A percentile compares a stretch with the other conserved stretches of the same genome.
Evolutionary conservation across 2,329 filamentous ascomycete species (phyloP).

Genomic region (Cladobotryum protrusum): DNA sequence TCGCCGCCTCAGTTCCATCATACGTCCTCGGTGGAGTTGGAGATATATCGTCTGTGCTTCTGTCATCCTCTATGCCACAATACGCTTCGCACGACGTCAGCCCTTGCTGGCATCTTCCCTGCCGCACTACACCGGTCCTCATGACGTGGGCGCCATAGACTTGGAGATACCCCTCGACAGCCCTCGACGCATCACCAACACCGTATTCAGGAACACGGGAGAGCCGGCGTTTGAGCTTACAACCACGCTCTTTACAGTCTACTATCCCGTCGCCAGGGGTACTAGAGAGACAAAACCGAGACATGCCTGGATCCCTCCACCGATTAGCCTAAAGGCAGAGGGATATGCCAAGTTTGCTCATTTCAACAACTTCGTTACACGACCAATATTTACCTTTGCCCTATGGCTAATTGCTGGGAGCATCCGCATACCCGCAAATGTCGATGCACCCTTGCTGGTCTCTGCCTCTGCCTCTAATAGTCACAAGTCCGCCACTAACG

Average conservation of each 20-base stretch:
- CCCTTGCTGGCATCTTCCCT: conserved; percentile 40
- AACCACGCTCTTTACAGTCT: conserved; percentile 44
- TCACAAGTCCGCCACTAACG: background rate
- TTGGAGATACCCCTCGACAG: conserved; percentile 37
- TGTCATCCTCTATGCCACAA: conserved; percentile 29
- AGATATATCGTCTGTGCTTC: conserved; percentile 27
- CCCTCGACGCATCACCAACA: conserved; percentile 25
- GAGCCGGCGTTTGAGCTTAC: conserved; percentile 39
- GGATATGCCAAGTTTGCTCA: conserved; percentile 42
- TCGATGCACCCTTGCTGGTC: conserved; percentile 37
- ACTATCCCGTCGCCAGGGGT: conserved; percentile 37
- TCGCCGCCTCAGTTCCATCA: background rate
- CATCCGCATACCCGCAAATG: conserved; percentile 41
- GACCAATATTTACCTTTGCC: conserved; percentile 37
- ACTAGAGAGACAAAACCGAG: conserved; percentile 19
- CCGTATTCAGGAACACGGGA: conserved; percentile 27
- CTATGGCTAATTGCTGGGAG: conserved; percentile 37
- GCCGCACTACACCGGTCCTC: conserved; percentile 38
- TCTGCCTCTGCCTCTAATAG: background rate
- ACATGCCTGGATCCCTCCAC: conserved; percentile 41
- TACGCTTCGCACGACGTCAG: conserved; percentile 33
- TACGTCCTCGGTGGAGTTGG: conserved; percentile 29
- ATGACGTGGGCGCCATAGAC: conserved; percentile 42
- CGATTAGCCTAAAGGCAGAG: conserved; percentile 37
- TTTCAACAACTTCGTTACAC: conserved; percentile 36